A percentile compares a stretch with the other conserved stretches of the same genome.
phyloP scores from a whole-genome alignment of 257 asterid genomes.

The Dorcoceras hygrometricum region DNA sequence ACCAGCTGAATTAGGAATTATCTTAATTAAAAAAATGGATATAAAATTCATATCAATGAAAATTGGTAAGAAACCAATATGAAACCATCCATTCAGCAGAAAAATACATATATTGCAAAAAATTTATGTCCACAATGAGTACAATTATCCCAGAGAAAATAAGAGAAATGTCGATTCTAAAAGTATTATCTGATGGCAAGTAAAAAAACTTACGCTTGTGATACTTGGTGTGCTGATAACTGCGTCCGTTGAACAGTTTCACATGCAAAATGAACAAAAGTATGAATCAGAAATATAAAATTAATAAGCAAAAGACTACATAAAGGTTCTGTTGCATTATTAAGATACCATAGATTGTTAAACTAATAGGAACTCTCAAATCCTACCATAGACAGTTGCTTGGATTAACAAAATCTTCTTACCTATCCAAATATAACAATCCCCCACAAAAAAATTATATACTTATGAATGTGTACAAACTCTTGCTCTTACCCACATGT shows the following conservation, averaged over 20 bases:
- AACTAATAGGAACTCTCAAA: conserved; percentile 8
- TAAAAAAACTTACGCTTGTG: conserved; percentile 83
- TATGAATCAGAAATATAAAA: conserved; percentile 29
- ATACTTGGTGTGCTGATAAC: conserved; percentile 97
- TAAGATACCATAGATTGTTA: conserved; percentile 1
- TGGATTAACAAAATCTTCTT: not conserved
- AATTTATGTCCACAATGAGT: not conserved
- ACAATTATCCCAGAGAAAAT: not conserved
- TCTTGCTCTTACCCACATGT: not conserved
- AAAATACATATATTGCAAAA: not conserved
- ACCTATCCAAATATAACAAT: conserved; percentile 12
- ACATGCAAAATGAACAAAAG: conserved; percentile 46
- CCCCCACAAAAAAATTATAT: not conserved
- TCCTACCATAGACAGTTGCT: not conserved
- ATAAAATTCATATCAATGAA: not conserved
- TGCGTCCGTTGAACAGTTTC: conserved; percentile 41
- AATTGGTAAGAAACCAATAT: not conserved
- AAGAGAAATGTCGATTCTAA: not conserved
- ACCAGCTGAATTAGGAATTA: conserved; percentile 11
- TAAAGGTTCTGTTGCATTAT: not conserved
- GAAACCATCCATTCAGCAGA: not conserved
- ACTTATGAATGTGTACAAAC: not conserved
- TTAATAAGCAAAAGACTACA: conserved; percentile 11
- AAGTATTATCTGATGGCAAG: conserved; percentile 2
- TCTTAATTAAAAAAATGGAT: not conserved